Conservation (phyloP, 768 basidiomycete genomes). For the Lanmaoa rubissima region DNA sequence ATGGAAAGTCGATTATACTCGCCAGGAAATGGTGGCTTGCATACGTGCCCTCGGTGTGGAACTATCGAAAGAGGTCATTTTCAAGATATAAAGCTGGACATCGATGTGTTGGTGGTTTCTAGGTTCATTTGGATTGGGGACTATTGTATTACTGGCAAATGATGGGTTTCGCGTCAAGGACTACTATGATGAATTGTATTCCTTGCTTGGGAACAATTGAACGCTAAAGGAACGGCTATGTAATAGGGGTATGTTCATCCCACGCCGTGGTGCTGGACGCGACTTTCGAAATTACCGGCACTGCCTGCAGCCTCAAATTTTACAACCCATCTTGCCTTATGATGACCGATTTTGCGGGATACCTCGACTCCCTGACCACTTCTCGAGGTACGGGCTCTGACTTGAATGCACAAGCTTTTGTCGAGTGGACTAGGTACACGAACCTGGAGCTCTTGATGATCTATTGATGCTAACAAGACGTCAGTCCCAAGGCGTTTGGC, state of each 20-base stretch:
- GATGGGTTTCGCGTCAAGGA: neutral
- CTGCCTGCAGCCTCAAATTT: neutral
- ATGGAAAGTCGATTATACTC: constrained; percentile 32
- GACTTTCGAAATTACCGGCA: neutral
- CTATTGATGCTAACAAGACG: constrained; percentile 15
- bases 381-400: constrained; percentile 12
- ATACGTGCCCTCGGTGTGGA: constrained; percentile 44
- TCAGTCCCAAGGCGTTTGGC: constrained; percentile 15
- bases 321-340: neutral
- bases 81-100: constrained; percentile 25
- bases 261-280: neutral
- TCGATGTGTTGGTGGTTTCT: neutral
- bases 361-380: constrained; percentile 24
- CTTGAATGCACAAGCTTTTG: constrained; percentile 12
- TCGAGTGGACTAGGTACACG: constrained; percentile 28
- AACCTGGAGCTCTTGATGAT: neutral
- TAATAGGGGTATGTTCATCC: neutral
- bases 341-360: constrained; percentile 24
- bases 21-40: constrained; percentile 40
- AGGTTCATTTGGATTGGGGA: neutral
- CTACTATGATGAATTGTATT: neutral
- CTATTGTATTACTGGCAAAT: neutral
- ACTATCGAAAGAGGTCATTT: constrained; percentile 41
- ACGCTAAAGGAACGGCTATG: neutral
- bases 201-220: neutral